A percentile compares a stretch with the other conserved stretches of the same genome.
Conservation (phyloP, 495 filamentous ascomycete species). For the Aspergillus avenaceus region DNA sequence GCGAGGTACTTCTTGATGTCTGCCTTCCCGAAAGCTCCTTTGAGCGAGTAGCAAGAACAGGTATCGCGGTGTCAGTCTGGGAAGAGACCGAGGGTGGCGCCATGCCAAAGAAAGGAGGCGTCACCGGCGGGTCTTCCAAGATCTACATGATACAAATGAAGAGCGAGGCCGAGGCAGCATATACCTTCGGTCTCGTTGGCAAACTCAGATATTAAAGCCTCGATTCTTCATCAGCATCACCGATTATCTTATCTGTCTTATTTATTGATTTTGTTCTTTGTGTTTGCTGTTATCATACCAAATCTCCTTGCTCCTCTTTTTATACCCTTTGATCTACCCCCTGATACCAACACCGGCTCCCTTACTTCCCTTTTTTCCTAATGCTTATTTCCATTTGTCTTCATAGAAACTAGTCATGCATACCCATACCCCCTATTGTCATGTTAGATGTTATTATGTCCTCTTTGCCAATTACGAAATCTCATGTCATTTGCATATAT, state of each 20-base stretch:
- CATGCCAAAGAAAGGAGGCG: conserved; percentile 65
- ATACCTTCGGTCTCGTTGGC: conserved; percentile 59
- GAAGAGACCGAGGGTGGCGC: conserved; percentile 71
- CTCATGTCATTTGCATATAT: background rate
- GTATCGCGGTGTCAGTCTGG: conserved; percentile 84
- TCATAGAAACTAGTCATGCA: background rate
- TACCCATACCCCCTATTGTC: conserved; percentile 1
- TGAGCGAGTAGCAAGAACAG: conserved; percentile 72
- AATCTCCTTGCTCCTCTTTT: too few relatives aligned
- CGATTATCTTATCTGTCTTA: background rate
- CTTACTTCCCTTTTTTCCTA: background rate
- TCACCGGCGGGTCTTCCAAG: conserved; percentile 60
- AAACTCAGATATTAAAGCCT: conserved; percentile 50
- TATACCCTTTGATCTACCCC: too few relatives aligned
- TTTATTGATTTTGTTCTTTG: background rate
- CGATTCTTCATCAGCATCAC: background rate
- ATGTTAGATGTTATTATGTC: background rate
- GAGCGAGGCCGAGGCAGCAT: conserved; percentile 56
- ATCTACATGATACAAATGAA: conserved; percentile 85
- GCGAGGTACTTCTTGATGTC: conserved; percentile 71
- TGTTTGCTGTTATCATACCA: too few relatives aligned
- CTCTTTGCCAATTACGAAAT: background rate
- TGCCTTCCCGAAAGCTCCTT: conserved; percentile 82
- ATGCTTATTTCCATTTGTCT: background rate
- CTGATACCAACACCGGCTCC: background rate